These are phyloP conservation scores for Fusarium praegraminearum DNA, from an alignment of 2,329 filamentous ascomycete genomes.

Conservation along the genomic window DNA sequence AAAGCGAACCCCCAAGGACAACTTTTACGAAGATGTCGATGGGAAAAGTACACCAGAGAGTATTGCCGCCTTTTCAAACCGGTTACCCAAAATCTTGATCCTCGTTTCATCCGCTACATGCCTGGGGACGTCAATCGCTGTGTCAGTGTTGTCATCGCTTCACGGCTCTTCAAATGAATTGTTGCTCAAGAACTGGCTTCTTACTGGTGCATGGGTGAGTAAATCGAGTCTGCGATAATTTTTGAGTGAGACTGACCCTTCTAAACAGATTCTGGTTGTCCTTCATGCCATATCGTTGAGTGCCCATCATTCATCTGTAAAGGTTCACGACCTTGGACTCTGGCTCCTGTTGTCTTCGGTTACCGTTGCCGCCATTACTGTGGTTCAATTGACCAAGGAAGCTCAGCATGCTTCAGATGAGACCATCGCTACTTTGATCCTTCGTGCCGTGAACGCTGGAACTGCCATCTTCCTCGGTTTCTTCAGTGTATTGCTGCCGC, in stretches of 20 bases:
- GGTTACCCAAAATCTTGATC: constrained; percentile 66
- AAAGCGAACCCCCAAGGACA: constrained; percentile 54
- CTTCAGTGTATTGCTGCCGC: constrained; percentile 68
- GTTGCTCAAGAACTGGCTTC: constrained; percentile 70
- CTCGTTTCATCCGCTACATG: constrained; percentile 66
- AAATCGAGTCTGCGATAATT: background rate
- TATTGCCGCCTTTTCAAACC: constrained; percentile 71
- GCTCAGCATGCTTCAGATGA: constrained; percentile 48
- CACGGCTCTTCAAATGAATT: constrained; percentile 52
- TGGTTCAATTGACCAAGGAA: constrained; percentile 60
- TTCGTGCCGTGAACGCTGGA: constrained; percentile 61
- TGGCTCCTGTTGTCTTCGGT: constrained; percentile 63
- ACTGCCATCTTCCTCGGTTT: constrained; percentile 60
- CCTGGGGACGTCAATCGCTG: constrained; percentile 65
- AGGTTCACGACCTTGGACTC: constrained; percentile 65
- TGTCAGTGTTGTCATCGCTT: constrained; percentile 66
- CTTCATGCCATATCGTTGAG: constrained; percentile 64
- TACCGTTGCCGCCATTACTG: constrained; percentile 57
- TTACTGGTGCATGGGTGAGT: constrained; percentile 72
- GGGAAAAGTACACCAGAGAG: constrained; percentile 75
- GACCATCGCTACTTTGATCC: constrained; percentile 58
- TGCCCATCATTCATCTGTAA: constrained; percentile 63
- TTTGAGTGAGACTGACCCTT: constrained; percentile 2
- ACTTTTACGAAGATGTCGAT: constrained; percentile 76
- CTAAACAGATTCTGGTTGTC: constrained; percentile 61